Base-by-base conservation (phyloP, 2,329 filamentous ascomycete genomes). In the Chaetomiaceae sp. region DNA sequence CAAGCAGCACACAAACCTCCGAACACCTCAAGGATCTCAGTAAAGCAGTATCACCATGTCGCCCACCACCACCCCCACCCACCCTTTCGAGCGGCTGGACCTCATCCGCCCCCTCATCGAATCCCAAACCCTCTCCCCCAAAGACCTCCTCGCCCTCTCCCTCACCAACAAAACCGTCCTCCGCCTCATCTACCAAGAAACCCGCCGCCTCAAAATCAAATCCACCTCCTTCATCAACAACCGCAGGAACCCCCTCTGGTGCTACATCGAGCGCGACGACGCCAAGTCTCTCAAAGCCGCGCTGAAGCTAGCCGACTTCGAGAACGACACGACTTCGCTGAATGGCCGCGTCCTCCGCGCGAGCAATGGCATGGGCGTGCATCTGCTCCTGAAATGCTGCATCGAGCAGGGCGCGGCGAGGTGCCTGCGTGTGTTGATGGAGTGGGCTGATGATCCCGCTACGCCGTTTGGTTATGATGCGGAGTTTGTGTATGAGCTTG, bases 261-360 rank as follows among this genome's bases (percentile, higher is more conserved):
- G 23, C 4, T 27, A 23, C 34, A 47, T 56, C 15, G 14, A 33
- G 6, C 4, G 5, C 3, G 27, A 53, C 20, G 8, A 19, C 14
- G n/a, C 15, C 14, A 29, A 37, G 3, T 11, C 12, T 6, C 36
- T 56, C 15, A 23, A 42, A 4, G n/a, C 38, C 2, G 37, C 42
- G 1, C 23, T 56, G 9, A 6, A 31, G 6, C 22, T 56, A 12
- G 50, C 20, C 37, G 47, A 56, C 12, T 54, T 56, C 9, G 36
- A 38, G 1, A 15, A 6, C 5, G 44, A 52, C 17, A 20, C 12
- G 6, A 15, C 19, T 1, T 50, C 39, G 3, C 34, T 23, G 2
- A 51, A 53, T 31, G 49, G 39, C 19, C 34, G 29, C 1, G 3
- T 42, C 5, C n/a, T 56, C 2, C 31, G 31, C 9, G 25, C 37